Evolutionary conservation across 2,329 filamentous ascomycete species (phyloP).

Genomic region (Ceratocystis destructans): DNA sequence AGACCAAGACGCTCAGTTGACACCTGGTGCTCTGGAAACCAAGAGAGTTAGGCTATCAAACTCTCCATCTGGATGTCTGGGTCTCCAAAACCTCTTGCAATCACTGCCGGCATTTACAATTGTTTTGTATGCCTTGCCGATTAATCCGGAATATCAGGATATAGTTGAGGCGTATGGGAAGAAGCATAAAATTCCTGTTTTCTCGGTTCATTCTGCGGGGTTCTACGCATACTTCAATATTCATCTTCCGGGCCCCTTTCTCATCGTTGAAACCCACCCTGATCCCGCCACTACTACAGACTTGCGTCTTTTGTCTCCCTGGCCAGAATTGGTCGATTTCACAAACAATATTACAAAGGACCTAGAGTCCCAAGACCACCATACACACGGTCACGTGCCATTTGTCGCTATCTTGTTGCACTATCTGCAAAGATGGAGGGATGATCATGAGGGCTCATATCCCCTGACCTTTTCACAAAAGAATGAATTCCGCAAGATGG

Average conservation of each 20-base stretch:
- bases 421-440: conserved; percentile 71
- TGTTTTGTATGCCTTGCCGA: conserved; percentile 42
- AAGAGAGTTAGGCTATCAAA: conserved; percentile 16
- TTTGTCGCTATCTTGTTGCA: conserved; percentile 73
- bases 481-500: conserved; percentile 58
- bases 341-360: conserved; percentile 51
- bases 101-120: conserved; percentile 35
- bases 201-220: conserved; percentile 77
- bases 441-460: conserved; percentile 48
- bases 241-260: conserved; percentile 62
- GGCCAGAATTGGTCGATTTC: conserved; percentile 65
- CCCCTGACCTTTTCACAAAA: conserved; percentile 77
- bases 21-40: conserved; percentile 3
- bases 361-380: conserved; percentile 55
- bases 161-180: conserved; percentile 36
- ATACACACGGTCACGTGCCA: conserved; percentile 84
- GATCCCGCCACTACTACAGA: conserved; percentile 75
- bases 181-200: conserved; percentile 53
- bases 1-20: conserved; percentile 25
- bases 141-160: conserved; percentile 32
- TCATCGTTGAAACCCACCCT: conserved; percentile 91
- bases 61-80: conserved; percentile 21
- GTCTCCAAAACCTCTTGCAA: conserved; percentile 30
- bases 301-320: conserved; percentile 69
- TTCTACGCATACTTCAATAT: conserved; percentile 88